Evolutionary conservation across 2,329 filamentous ascomycete genomes (phyloP), one percentile per base, ranked within the genome.

Genomic region (Scorias spongiosa): DNA sequence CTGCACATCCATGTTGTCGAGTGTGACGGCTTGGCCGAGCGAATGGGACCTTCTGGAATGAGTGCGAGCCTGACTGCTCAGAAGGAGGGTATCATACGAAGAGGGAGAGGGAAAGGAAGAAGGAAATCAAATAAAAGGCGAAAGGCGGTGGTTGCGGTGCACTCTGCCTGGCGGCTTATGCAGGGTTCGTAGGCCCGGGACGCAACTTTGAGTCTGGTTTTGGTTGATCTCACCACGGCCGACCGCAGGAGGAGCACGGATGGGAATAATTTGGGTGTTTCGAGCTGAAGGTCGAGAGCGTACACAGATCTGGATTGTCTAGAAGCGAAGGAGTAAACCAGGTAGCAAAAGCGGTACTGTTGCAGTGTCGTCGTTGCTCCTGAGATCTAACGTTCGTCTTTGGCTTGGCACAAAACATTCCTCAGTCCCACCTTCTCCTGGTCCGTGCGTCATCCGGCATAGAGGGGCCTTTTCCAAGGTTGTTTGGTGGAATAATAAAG

Each of bases 1-100:
- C 74, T 89, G 93, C 73, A 96, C 93, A 72, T 96, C 86, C 83
- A 93, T 88, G 72, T 77, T 86, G 55, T 20, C 38, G 38, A 17
- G 17, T 18, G 34, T 37, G 34, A 7, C 20, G 20, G 20, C 20
- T 26, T 26, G 20, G 20, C 20, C 20, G 20, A 26, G 20, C 20
- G 20, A 26, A 26, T 26, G 20, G 20, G 20, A 26, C 20, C 20
- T 36, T 36, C 15, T 3, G 15, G 9, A 36, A 4, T 3, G 9
- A 36, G 32, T 12, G 32, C 15, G 32, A 54, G 51, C 47, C 48
- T 50, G 50, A 49, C 49, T 44, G 51, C 49, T 49, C 5, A 8
- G 26, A 30, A 28, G 20, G 29, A 20, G 38, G 26, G 44, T 29
- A 40, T 39, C 42, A 20, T 29, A 26, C 29, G 28, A 39, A 38